Base-by-base conservation (phyloP, 2,329 filamentous ascomycete genomes). In the Colletotrichum shisoi region DNA sequence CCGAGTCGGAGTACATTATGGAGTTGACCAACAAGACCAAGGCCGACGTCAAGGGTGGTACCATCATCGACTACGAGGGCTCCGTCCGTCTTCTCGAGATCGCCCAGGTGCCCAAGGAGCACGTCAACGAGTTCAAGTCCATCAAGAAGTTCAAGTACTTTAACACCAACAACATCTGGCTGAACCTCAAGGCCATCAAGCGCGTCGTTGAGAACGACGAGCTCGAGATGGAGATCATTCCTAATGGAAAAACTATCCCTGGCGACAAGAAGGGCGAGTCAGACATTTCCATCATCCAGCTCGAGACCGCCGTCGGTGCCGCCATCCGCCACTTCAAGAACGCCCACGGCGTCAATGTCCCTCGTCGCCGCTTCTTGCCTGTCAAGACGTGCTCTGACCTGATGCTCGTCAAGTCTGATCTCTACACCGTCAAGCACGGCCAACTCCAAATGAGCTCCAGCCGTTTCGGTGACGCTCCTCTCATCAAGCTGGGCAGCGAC, bases 131-230 rank as follows among this genome's bases (percentile, higher is more conserved):
- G 85, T 99, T 99, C 92, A 99, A 99, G 90, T 97, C 94, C 56
- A 99, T 99, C 87, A 99, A 99, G 91, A 99, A 99, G 88, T 99
- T 99, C 91, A 97, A 96, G 88, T 99, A 99, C 89, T 99, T 99
- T 91, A 99, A 99, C 89, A 99, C 95, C 82, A 99, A 99, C 91
- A 99, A 99, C 88, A 97, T 99, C 83, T 99, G 95, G 95, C 91
- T 99, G 87, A 97, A 97, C 84, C 87, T 97, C 75, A 90, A 92
- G 79, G 95, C 95, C 73, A 91, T 99, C 83, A 98, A 98, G 91
- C 94, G 95, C 69, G 93, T 99, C 62, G 95, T 99, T 8, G 95
- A 98, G 88, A 93, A 96, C 81, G 93, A 97, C 79, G 94, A 98
- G 85, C 90, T 99, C 62, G 92, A 94, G 83, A 96, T 99, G 92